A percentile compares a stretch with the other conserved stretches of the same genome.
phyloP scores from a whole-genome alignment of 148 eudicot species.

The Spergularia marina region DNA sequence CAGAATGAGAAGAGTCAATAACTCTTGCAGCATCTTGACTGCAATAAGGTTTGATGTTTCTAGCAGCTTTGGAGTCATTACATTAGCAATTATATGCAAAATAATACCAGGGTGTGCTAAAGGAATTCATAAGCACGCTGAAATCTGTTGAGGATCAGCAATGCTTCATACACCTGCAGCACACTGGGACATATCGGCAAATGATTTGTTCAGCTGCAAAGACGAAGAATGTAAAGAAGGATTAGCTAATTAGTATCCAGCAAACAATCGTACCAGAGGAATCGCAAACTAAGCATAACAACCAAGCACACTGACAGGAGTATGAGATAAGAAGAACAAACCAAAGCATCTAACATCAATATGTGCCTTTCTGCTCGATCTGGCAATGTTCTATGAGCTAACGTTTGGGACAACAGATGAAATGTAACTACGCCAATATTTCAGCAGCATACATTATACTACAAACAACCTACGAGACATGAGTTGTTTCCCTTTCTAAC shows the following conservation, averaged over 20 bases:
- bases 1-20: constrained; percentile 15
- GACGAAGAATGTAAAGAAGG: background rate
- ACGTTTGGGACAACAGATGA: too few relatives aligned
- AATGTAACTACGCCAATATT: too few relatives aligned
- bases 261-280: background rate
- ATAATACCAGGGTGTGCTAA: constrained; percentile 25
- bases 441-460: too few relatives aligned
- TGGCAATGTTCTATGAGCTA: too few relatives aligned
- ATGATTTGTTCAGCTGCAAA: constrained; percentile 31
- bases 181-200: constrained; percentile 34
- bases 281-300: background rate
- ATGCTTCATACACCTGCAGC: constrained; percentile 24
- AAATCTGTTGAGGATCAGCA: constrained; percentile 13
- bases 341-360: too few relatives aligned
- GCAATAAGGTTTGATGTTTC: constrained; percentile 20
- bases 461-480: too few relatives aligned
- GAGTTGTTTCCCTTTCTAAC: too few relatives aligned
- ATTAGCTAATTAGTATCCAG: background rate
- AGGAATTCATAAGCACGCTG: constrained; percentile 25
- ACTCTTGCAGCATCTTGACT: constrained; percentile 17
- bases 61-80: constrained; percentile 26
- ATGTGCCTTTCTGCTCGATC: too few relatives aligned
- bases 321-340: too few relatives aligned
- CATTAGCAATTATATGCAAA: constrained; percentile 39
- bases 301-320: background rate